These are phyloP conservation scores for Dendrothele bispora DNA, from an alignment of 768 basidiomycete species.

Conservation along the genomic window DNA sequence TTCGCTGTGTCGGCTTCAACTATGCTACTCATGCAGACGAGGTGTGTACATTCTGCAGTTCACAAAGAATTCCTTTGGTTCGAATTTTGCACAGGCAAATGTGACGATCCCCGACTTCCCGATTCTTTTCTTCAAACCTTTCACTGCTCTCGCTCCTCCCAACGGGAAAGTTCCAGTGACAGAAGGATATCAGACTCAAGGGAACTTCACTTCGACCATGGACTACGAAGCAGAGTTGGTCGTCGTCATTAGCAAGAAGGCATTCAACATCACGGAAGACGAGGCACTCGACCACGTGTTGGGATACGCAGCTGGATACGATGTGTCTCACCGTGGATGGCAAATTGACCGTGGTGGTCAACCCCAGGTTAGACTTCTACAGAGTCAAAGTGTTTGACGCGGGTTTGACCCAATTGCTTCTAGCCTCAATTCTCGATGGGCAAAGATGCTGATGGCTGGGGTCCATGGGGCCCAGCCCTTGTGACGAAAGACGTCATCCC, in stretches of 20 bases:
- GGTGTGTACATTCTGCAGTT: constrained; percentile 20
- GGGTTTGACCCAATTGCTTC: no score
- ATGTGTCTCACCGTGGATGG: constrained; percentile 45
- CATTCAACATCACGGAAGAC: constrained; percentile 42
- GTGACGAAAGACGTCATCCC: constrained; percentile 35
- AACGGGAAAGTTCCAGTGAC: constrained; percentile 34
- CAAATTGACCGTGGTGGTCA: constrained; percentile 32
- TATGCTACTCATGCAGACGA: constrained; percentile 26
- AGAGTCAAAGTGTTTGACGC: no score
- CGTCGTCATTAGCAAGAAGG: constrained; percentile 39
- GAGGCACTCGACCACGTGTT: constrained; percentile 41
- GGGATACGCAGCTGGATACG: constrained; percentile 39
- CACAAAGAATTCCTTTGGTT: background rate
- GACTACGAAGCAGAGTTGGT: constrained; percentile 44
- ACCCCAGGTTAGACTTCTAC: background rate
- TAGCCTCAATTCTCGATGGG: constrained; percentile 45
- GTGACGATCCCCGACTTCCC: constrained; percentile 35
- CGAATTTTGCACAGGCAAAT: constrained; percentile 21
- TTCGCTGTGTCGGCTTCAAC: constrained; percentile 37
- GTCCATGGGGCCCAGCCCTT: constrained; percentile 40
- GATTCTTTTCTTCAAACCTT: constrained; percentile 36
- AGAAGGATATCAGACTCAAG: constrained; percentile 38
- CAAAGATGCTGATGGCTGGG: constrained; percentile 43
- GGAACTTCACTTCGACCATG: constrained; percentile 39
- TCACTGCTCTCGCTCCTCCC: constrained; percentile 35